Evolutionary conservation across 495 filamentous ascomycete genomes (phyloP).

Genomic region (Monascus purpureus): DNA sequence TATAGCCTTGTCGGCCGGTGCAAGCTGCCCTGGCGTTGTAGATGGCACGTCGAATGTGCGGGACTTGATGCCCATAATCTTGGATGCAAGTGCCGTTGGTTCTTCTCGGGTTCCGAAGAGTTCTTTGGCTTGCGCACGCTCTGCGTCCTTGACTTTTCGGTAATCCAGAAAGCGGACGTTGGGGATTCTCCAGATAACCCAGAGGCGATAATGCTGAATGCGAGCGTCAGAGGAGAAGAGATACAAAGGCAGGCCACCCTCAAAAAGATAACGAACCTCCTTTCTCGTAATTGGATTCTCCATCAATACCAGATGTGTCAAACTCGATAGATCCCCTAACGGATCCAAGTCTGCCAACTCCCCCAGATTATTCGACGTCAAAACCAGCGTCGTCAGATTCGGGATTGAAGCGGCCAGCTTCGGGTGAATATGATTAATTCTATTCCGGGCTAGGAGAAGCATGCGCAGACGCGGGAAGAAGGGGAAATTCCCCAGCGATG

Average conservation of each 20-base stretch:
- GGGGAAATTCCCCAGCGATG: slow-evolving; percentile 83
- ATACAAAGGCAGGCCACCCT: not conserved
- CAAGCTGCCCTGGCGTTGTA: slow-evolving; percentile 22
- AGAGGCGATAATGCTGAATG: slow-evolving; percentile 78
- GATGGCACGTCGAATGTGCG: slow-evolving; percentile 58
- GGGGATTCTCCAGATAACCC: slow-evolving; percentile 77
- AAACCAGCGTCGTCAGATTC: slow-evolving; percentile 59
- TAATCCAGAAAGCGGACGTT: slow-evolving; percentile 86
- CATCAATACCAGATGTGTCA: slow-evolving; percentile 69
- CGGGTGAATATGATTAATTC: slow-evolving; percentile 66
- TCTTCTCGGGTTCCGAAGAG: slow-evolving; percentile 67
- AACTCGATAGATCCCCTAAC: slow-evolving; percentile 46
- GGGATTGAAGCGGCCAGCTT: slow-evolving; percentile 59
- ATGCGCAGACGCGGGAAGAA: slow-evolving; percentile 74
- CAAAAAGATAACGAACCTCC: slow-evolving; percentile 44
- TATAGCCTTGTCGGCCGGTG: slow-evolving; percentile 47
- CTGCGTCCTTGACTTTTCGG: slow-evolving; percentile 73
- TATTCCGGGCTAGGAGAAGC: slow-evolving; percentile 80
- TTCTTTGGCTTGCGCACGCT: slow-evolving; percentile 59
- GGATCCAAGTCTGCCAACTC: slow-evolving; percentile 82
- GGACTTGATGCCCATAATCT: slow-evolving; percentile 85
- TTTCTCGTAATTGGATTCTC: slow-evolving; percentile 86
- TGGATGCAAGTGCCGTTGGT: slow-evolving; percentile 68
- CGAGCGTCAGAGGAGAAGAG: not conserved
- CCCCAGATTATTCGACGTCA: slow-evolving; percentile 60